Conservation (phyloP, 495 filamentous ascomycete species). For the Xylaria castorea region DNA sequence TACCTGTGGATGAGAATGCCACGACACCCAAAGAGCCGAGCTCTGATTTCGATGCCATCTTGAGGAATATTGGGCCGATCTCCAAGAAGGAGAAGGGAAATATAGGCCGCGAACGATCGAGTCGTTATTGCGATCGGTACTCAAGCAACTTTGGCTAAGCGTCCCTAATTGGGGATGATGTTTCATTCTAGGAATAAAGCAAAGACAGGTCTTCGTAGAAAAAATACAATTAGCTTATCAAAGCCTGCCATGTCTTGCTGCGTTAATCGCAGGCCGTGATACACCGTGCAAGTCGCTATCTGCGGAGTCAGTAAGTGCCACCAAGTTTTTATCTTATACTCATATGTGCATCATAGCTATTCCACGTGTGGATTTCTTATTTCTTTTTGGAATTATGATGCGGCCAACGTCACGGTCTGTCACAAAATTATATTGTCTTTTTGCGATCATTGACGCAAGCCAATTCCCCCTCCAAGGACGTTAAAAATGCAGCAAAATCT, state of each 20-base stretch:
- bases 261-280: neutral
- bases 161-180: too few species aligned
- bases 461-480: too few species aligned
- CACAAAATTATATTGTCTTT: too few species aligned
- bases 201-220: neutral
- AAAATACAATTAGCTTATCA: neutral
- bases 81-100: constrained; percentile 9
- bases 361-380: too few species aligned
- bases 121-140: constrained; percentile 26
- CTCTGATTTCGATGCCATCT: constrained; percentile 20
- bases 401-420: too few species aligned
- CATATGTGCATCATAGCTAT: too few species aligned
- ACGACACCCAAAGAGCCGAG: constrained; percentile 8
- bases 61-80: constrained; percentile 16
- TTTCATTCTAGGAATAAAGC: neutral
- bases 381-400: too few species aligned
- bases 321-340: too few species aligned
- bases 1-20: constrained; percentile 7
- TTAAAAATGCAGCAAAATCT: too few species aligned
- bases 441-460: too few species aligned
- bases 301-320: neutral
- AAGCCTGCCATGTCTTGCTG: neutral
- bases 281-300: neutral
- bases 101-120: neutral
- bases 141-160: constrained; percentile 20